phyloP scores from a whole-genome alignment of 345 rosid genomes.

The Camelina hispida region DNA sequence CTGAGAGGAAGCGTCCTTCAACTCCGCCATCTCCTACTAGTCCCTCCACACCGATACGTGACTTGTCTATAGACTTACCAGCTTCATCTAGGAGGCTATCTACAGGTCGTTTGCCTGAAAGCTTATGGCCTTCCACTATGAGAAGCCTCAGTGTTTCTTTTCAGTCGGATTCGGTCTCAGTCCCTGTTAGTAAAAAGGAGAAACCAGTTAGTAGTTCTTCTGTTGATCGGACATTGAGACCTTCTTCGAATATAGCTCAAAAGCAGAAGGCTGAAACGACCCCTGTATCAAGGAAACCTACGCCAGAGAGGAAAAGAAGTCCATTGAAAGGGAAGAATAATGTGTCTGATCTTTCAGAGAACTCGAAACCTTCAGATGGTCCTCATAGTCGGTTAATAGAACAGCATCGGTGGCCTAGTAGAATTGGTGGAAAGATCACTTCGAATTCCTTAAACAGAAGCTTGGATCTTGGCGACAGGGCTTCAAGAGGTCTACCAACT shows the following conservation, averaged over 20 bases:
- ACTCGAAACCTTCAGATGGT: conserved; percentile 84
- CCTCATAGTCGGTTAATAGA: conserved; percentile 73
- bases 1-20: conserved; percentile 88
- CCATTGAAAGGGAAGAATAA: conserved; percentile 79
- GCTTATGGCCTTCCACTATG: conserved; percentile 99
- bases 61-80: conserved; percentile 58
- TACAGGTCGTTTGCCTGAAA: conserved; percentile 74
- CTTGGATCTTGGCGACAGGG: conserved; percentile 67
- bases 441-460: conserved; percentile 58
- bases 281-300: conserved; percentile 62
- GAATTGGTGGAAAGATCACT: conserved; percentile 66
- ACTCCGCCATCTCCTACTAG: conserved; percentile 70
- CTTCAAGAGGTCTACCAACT: conserved; percentile 46
- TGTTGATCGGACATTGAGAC: conserved; percentile 77
- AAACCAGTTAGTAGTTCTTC: conserved; percentile 60
- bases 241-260: conserved; percentile 82
- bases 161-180: conserved; percentile 86
- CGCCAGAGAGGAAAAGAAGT: conserved; percentile 81
- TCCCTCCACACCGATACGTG: conserved; percentile 77
- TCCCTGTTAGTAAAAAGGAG: conserved; percentile 86
- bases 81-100: conserved; percentile 67
- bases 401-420: conserved; percentile 95
- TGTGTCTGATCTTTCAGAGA: conserved; percentile 84
- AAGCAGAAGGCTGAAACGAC: conserved; percentile 63
- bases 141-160: conserved; percentile 94